A percentile compares a stretch with the other conserved stretches of the same genome.
Evolutionary conservation across 345 rosid species (phyloP).

Genomic region (Mercurialis annua): DNA sequence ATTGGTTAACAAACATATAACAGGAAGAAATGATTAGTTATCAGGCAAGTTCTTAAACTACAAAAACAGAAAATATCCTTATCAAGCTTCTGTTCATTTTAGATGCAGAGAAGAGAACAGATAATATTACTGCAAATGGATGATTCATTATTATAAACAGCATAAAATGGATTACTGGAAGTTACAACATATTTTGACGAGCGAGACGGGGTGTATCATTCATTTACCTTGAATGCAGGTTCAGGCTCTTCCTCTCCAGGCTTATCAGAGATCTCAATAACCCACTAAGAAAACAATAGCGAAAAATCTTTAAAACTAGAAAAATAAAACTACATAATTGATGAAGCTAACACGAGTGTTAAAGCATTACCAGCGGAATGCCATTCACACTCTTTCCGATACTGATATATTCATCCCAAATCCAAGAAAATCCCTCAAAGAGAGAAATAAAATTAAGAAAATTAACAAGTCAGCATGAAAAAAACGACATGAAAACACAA

Average conservation of each 20-base stretch:
- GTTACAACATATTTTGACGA: background rate
- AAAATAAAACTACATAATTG: background rate
- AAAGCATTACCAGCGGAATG: conserved; percentile 73
- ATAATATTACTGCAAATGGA: too few species aligned
- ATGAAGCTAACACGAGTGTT: conserved; percentile 9
- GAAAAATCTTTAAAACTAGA: background rate
- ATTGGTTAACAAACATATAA: background rate
- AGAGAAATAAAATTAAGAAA: conserved; percentile 55
- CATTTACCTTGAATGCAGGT: conserved; percentile 92
- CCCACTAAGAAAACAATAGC: conserved; percentile 53
- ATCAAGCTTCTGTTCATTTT: too few species aligned
- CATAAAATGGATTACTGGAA: background rate
- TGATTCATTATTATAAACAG: background rate
- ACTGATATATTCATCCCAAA: conserved; percentile 55
- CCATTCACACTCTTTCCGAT: conserved; percentile 89
- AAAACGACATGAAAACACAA: conserved; percentile 16
- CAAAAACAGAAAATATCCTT: too few species aligned
- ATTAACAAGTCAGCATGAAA: conserved; percentile 47
- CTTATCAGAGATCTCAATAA: conserved; percentile 87
- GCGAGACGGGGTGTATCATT: background rate
- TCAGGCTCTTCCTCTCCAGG: conserved; percentile 83
- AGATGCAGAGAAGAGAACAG: too few species aligned
- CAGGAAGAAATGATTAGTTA: background rate
- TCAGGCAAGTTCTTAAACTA: background rate
- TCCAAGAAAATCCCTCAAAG: conserved; percentile 75